Evolutionary conservation across 805 yeast species (phyloP).

Genomic region (Clavispora santaluciae): DNA sequence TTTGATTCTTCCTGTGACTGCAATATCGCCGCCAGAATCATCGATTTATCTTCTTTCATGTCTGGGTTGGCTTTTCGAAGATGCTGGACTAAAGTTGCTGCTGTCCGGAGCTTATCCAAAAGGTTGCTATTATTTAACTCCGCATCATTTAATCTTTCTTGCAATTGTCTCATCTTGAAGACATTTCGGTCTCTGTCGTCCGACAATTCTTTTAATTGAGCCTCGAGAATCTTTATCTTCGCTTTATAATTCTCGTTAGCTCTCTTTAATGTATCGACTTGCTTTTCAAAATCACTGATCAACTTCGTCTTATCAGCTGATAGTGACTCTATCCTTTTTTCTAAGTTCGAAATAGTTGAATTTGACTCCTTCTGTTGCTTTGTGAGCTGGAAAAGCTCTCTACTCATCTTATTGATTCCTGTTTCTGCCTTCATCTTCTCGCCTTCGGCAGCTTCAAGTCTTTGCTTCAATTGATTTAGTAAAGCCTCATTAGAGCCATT

Average conservation of each 20-base stretch:
- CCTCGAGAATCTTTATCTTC: slow-evolving; percentile 14
- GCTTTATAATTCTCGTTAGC: slow-evolving; percentile 22
- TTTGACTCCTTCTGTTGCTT: slow-evolving; percentile 54
- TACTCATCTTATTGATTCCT: slow-evolving; percentile 86
- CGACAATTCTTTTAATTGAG: slow-evolving; percentile 3
- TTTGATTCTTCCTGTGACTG: background rate
- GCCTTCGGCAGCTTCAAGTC: slow-evolving; percentile 28
- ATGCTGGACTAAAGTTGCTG: slow-evolving; percentile 31
- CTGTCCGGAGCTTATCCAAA: slow-evolving; percentile 39
- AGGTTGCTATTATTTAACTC: slow-evolving; percentile 32
- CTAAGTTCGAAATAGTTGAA: slow-evolving; percentile 35
- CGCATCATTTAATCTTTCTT: slow-evolving; percentile 22
- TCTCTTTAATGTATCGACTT: slow-evolving; percentile 16
- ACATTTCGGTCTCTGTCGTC: background rate
- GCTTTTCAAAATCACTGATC: slow-evolving; percentile 17
- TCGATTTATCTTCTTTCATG: slow-evolving; percentile 16
- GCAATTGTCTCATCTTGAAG: slow-evolving; percentile 13
- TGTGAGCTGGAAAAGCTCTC: slow-evolving; percentile 67
- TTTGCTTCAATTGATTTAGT: slow-evolving; percentile 24
- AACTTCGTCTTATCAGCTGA: slow-evolving; percentile 32
- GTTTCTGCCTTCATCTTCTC: slow-evolving; percentile 68
- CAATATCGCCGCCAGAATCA: slow-evolving; percentile 37
- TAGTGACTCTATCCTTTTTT: slow-evolving; percentile 34
- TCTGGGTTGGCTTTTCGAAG: slow-evolving; percentile 19
- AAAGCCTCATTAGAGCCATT: slow-evolving; percentile 20